Evolutionary conservation across 176 grass and related monocot genomes (phyloP).

Genomic region (Aegilops tauschii): DNA sequence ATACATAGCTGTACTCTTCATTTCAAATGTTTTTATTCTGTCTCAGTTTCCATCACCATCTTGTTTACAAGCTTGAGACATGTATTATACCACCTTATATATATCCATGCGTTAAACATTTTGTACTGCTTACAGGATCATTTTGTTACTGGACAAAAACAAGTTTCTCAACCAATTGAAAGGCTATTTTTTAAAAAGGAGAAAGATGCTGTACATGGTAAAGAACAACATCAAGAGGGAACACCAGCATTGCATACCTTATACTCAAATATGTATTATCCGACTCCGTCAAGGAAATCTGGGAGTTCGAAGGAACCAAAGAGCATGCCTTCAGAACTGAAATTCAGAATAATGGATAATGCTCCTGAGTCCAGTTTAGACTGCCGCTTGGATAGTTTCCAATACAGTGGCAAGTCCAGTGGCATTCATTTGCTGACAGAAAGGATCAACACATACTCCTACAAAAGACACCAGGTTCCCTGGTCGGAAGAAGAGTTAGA

Average conservation of each 20-base stretch:
- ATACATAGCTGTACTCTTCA: not conserved
- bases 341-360: slow-evolving; percentile 42
- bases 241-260: slow-evolving; percentile 20
- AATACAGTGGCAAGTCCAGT: slow-evolving; percentile 12
- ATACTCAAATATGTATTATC: slow-evolving; percentile 41
- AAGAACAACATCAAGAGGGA: slow-evolving; percentile 32
- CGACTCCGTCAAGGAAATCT: slow-evolving; percentile 15
- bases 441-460: slow-evolving; percentile 36
- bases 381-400: slow-evolving; percentile 28
- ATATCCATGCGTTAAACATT: not conserved
- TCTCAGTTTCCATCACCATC: not conserved
- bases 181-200: slow-evolving; percentile 38
- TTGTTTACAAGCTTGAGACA: not conserved
- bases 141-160: slow-evolving; percentile 22
- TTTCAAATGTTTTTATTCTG: not conserved
- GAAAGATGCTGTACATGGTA: slow-evolving; percentile 28
- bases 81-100: slow-evolving; percentile 2
- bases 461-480: slow-evolving; percentile 37
- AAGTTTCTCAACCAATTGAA: slow-evolving; percentile 41
- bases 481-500: slow-evolving; percentile 96
- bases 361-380: slow-evolving; percentile 34
- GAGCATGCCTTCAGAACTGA: slow-evolving; percentile 29
- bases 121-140: slow-evolving; percentile 22
- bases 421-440: slow-evolving; percentile 38
- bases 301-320: slow-evolving; percentile 28